Base-by-base conservation (phyloP, 2,329 filamentous ascomycete genomes). In the Botrytis cinerea region DNA sequence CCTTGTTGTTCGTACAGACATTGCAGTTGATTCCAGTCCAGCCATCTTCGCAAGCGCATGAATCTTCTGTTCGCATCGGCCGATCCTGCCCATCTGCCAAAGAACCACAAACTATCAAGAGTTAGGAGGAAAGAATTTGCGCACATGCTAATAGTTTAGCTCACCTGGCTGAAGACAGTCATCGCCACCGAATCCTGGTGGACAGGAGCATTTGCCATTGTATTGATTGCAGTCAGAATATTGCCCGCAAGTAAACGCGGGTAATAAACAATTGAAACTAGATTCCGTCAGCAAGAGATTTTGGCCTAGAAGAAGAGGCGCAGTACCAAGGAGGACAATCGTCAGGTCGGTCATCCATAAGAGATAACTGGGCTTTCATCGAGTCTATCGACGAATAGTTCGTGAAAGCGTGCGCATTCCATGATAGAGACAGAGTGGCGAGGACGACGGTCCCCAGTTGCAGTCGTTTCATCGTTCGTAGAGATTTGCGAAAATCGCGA, bases 1-100 rank as follows among this genome's bases (percentile, higher is more conserved):
- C 95, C 77, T 92, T 86, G 81, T 98, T 87, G 6, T 90, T 90
- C 75, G 92, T 90, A 83, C 96, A 99, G 73, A 99, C 93, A 80
- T 96, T 99, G 88, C 96, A 99, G 85, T 99, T 99, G 84, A 99
- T 95, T 76, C 96, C 96, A 59, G 89, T 89, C 96, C 96, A 99
- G 73, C 96, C 96, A 54, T 97, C 93, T 80, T 95, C 92, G 82
- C 96, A 99, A 60, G 94, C 85, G 84, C 96, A 99, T 59, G 86
- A 85, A 73, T 90, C 87, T 75, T 89, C 90, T 70, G 89, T 85
- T 80, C 96, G 89, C 81, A 93, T 91, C 35, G 91, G 89, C 78
- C 96, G 89, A 79, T 98, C 90, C 77, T 88, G 87, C 76, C 94
- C 95, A 78, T 94, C 91, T 57, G 93, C 89, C 59, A 98, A 86